phyloP scores from a whole-genome alignment of 306 rosid species.

The Alnus rubra region DNA sequence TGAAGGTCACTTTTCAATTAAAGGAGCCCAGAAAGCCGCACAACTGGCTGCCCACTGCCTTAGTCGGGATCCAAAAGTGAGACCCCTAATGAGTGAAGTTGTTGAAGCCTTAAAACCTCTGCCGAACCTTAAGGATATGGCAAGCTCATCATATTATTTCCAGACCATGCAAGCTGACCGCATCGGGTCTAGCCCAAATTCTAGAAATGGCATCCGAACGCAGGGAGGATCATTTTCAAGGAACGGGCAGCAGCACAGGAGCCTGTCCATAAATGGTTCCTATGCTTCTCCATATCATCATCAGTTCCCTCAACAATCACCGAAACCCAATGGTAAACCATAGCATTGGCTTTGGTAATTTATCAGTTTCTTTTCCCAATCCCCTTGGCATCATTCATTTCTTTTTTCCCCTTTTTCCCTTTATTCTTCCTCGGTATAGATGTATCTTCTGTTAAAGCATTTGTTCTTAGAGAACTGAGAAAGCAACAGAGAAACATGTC shows the following conservation, averaged over 20 bases:
- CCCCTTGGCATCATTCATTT: constrained; percentile 23
- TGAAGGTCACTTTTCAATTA: constrained; percentile 93
- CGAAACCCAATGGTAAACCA: constrained; percentile 79
- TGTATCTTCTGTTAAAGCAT: constrained; percentile 52
- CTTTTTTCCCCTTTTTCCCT: neutral
- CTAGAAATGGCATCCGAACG: constrained; percentile 53
- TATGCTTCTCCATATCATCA: constrained; percentile 92
- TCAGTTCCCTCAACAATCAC: constrained; percentile 75
- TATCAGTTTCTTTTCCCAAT: constrained; percentile 33
- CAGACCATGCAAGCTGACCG: constrained; percentile 83
- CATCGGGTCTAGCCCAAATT: constrained; percentile 60
- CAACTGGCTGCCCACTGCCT: constrained; percentile 94
- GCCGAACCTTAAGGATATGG: constrained; percentile 95
- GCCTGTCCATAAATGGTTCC: constrained; percentile 71
- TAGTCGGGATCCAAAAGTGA: constrained; percentile 82
- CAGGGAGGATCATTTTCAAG: constrained; percentile 60
- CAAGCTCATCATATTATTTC: constrained; percentile 88
- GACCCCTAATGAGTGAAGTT: constrained; percentile 93
- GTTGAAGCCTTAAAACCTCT: constrained; percentile 88
- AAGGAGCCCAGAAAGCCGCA: constrained; percentile 88
- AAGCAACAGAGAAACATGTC: constrained; percentile 48
- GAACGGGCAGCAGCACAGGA: constrained; percentile 76
- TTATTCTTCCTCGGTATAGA: constrained; percentile 35
- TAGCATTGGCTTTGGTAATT: constrained; percentile 46
- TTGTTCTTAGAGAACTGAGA: constrained; percentile 55